Percentiles rank a stretch among this genome's conserved stretches.
phyloP scores from a whole-genome alignment of 768 basidiomycete genomes.

The Tephrocybe sp. region DNA sequence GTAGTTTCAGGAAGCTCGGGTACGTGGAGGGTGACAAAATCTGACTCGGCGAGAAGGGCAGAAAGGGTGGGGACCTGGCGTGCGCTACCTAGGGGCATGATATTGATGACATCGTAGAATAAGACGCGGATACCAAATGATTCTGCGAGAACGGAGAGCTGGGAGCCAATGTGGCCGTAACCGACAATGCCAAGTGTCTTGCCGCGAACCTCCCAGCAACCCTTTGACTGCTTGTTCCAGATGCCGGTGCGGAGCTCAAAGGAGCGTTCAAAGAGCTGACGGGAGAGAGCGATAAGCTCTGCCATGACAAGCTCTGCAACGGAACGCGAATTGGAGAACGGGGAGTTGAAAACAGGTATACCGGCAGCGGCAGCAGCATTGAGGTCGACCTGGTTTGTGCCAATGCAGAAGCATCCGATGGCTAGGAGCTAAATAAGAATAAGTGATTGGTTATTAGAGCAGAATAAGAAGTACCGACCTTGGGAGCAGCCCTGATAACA shows the following conservation, averaged over 20 bases:
- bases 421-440: conserved; percentile 67
- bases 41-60: conserved; percentile 71
- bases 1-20: conserved; percentile 95
- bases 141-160: conserved; percentile 95
- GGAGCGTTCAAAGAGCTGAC: conserved; percentile 88
- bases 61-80: conserved; percentile 82
- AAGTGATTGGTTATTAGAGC: background rate
- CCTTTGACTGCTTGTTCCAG: conserved; percentile 99
- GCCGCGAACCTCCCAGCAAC: conserved; percentile 97
- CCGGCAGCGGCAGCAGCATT: conserved; percentile 78
- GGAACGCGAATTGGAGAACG: conserved; percentile 97
- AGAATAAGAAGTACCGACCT: conserved; percentile 46
- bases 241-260: conserved; percentile 84
- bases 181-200: conserved; percentile 98
- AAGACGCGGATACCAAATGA: conserved; percentile 94
- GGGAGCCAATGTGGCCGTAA: conserved; percentile 97
- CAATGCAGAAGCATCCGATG: conserved; percentile 99
- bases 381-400: conserved; percentile 97
- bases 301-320: conserved; percentile 97
- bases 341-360: conserved; percentile 98
- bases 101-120: conserved; percentile 92
- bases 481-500: conserved; percentile 83
- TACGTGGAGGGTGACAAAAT: conserved; percentile 95
- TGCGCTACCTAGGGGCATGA: conserved; percentile 97
- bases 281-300: conserved; percentile 90